A percentile compares a stretch with the other conserved stretches of the same genome.
phyloP scores from a whole-genome alignment of 805 yeast genomes.

The Brettanomyces anomalus region DNA sequence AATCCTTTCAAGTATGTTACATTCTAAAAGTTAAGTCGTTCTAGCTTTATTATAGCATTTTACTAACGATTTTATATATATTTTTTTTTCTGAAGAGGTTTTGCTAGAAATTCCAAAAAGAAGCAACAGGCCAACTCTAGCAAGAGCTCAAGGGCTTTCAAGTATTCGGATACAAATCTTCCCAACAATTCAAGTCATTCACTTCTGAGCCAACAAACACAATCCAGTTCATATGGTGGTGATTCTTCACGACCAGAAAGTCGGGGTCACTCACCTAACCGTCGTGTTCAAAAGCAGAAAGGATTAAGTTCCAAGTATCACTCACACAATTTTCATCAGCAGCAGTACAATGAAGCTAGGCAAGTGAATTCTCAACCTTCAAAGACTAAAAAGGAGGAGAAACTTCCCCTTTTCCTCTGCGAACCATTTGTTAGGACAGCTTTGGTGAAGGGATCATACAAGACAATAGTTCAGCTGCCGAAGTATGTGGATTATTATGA shows the following conservation, averaged over 20 bases:
- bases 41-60: background rate
- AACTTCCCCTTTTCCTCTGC: constrained; percentile 63
- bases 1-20: constrained; percentile 28
- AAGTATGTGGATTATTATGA: constrained; percentile 91
- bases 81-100: constrained; percentile 33
- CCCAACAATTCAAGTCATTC: constrained; percentile 13
- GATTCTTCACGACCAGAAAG: no score
- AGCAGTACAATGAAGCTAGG: constrained; percentile 22
- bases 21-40: background rate
- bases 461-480: constrained; percentile 90
- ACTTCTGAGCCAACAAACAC: constrained; percentile 3
- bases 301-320: constrained; percentile 18
- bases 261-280: no score
- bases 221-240: constrained; percentile 15
- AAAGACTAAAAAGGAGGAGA: constrained; percentile 11
- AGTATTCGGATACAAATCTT: constrained; percentile 11
- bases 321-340: constrained; percentile 13
- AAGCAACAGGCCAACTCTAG: constrained; percentile 16
- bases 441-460: constrained; percentile 91
- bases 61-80: background rate
- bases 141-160: constrained; percentile 6
- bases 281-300: constrained; percentile 3
- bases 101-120: constrained; percentile 40
- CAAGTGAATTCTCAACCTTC: background rate
- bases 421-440: constrained; percentile 94